Evolutionary conservation across 1,284 basidiomycete species (phyloP).

Genomic region (Apiotrichum gamsii): DNA sequence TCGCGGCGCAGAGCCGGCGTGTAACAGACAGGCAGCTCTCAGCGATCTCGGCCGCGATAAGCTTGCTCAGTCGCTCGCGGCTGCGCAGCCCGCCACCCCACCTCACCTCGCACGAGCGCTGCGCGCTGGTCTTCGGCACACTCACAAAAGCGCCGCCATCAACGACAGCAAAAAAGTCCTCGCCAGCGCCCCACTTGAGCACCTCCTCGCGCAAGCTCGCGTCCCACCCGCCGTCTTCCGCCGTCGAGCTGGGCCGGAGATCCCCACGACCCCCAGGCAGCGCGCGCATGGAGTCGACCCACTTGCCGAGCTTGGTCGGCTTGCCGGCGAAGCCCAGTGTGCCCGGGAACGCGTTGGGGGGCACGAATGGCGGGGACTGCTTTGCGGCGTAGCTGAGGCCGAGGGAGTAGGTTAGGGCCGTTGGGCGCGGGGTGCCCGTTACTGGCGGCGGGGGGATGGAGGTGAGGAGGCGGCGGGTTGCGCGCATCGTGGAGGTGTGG

Average conservation of each 20-base stretch:
- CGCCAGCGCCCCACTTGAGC: conserved; percentile 39
- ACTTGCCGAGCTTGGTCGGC: conserved; percentile 24
- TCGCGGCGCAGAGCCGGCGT: too few species aligned
- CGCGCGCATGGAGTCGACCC: conserved; percentile 33
- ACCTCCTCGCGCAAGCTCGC: conserved; percentile 19
- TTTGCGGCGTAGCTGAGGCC: conserved; percentile 46
- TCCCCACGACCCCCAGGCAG: conserved; percentile 40
- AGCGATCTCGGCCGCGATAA: too few species aligned
- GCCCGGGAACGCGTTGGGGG: conserved; percentile 4
- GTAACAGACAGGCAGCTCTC: too few species aligned
- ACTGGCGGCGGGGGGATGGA: conserved; percentile 8
- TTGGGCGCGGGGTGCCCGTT: too few species aligned
- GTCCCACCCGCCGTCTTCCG: conserved; percentile 27
- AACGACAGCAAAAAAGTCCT: conserved; percentile 40
- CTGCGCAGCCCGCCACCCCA: too few species aligned
- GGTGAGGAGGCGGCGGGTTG: conserved; percentile 9
- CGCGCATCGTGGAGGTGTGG: conserved; percentile 7
- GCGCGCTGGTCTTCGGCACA: too few species aligned
- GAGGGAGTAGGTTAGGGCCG: conserved; percentile 32
- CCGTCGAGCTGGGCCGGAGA: conserved; percentile 15
- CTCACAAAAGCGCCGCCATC: conserved; percentile 30
- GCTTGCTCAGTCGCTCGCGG: too few species aligned
- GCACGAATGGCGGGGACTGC: conserved; percentile 43
- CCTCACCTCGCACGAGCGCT: background rate
- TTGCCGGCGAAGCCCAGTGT: conserved; percentile 17